phyloP scores from a whole-genome alignment of 1,284 basidiomycete genomes.

The Austroboletus rostrupii region DNA sequence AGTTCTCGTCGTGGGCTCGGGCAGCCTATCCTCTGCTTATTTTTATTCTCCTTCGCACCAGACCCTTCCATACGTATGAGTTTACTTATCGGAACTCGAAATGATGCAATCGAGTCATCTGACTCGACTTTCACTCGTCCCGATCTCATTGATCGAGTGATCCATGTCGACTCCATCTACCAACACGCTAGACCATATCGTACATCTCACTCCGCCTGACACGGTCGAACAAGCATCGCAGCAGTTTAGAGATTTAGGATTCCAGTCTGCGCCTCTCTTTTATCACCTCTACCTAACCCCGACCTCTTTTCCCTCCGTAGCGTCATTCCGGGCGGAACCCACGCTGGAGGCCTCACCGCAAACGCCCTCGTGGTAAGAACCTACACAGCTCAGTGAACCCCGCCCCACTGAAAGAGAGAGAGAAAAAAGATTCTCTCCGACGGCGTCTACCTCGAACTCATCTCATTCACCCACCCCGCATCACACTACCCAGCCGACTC shows the following conservation, averaged over 20 bases:
- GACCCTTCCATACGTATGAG: background rate
- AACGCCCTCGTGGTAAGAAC: conserved; percentile 58
- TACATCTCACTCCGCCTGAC: conserved; percentile 63
- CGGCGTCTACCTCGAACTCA: conserved; percentile 63
- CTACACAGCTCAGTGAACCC: background rate
- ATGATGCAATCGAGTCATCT: background rate
- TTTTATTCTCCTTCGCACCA: background rate
- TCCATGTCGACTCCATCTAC: conserved; percentile 36
- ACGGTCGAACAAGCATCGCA: conserved; percentile 46
- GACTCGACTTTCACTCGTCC: background rate
- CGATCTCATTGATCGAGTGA: background rate
- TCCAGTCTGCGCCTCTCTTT: conserved; percentile 44
- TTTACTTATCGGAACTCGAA: background rate
- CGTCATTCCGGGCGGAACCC: conserved; percentile 60
- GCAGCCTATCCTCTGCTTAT: background rate
- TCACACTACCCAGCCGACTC: conserved; percentile 48
- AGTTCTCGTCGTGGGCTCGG: conserved; percentile 2
- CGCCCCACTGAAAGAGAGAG: conserved; percentile 29
- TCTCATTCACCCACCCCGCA: conserved; percentile 55
- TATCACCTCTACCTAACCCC: background rate
- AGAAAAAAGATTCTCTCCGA: conserved; percentile 49
- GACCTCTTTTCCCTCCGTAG: conserved; percentile 29
- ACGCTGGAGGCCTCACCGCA: conserved; percentile 56
- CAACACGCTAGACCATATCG: conserved; percentile 58
- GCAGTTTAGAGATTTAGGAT: conserved; percentile 58